These are phyloP conservation scores for Glebionis coronaria DNA, from an alignment of 129 eudicot genomes.

Conservation along the genomic window DNA sequence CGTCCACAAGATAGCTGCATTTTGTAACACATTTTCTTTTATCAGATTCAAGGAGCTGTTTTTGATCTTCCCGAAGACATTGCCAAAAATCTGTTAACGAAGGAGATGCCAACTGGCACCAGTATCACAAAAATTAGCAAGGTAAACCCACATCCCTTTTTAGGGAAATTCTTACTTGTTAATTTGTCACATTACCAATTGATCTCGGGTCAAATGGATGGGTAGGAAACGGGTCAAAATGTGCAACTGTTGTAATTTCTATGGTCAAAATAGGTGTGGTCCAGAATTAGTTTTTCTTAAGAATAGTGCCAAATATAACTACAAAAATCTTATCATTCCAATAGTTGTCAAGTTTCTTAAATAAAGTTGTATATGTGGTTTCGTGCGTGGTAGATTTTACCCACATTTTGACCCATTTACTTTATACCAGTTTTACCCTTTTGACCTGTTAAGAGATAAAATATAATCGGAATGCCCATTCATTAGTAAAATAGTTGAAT, in stretches of 20 bases:
- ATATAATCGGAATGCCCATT: not conserved
- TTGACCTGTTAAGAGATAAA: conserved; percentile 4
- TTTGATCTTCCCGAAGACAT: conserved; percentile 94
- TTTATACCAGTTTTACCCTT: not conserved
- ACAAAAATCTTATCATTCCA: not conserved
- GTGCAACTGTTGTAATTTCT: not conserved
- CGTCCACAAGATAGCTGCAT: not conserved
- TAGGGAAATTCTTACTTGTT: not conserved
- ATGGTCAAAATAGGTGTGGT: not conserved
- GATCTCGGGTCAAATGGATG: not conserved
- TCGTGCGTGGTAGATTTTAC: not conserved
- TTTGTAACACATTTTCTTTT: not conserved
- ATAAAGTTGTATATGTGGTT: not conserved
- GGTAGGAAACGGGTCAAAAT: not conserved
- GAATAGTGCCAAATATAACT: not conserved
- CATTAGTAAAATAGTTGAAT: no score
- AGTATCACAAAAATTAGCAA: conserved; percentile 67
- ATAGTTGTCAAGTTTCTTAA: no score
- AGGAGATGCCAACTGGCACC: conserved; percentile 81
- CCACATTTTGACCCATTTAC: not conserved
- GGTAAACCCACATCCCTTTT: conserved; percentile 34
- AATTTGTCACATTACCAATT: not conserved
- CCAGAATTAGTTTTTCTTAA: not conserved
- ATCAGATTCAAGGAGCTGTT: conserved; percentile 84
- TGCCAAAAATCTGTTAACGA: conserved; percentile 68